Conservation (phyloP, 306 rosid species). For the Glycine latifolia region DNA sequence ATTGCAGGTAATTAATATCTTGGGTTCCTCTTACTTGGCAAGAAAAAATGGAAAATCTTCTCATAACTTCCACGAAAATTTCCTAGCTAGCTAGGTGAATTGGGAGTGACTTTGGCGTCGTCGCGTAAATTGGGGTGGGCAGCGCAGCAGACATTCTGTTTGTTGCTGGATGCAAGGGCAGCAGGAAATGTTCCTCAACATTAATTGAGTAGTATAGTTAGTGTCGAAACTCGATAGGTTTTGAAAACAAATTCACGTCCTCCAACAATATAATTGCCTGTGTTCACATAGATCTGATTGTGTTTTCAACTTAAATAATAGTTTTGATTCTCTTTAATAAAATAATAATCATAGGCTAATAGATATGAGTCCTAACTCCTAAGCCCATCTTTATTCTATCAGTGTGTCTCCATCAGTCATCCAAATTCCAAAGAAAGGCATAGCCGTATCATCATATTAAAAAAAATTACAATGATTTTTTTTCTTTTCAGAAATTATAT, state of each 20-base stretch:
- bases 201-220: background rate
- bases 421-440: background rate
- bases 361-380: background rate
- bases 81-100: background rate
- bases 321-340: background rate
- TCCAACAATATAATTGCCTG: constrained; percentile 28
- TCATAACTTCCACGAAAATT: background rate
- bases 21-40: background rate
- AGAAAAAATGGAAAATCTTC: constrained; percentile 22
- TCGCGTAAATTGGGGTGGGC: constrained; percentile 19
- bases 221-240: background rate
- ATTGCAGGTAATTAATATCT: background rate
- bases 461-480: background rate
- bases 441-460: background rate
- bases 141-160: constrained; percentile 17
- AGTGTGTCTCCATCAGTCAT: background rate
- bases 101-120: constrained; percentile 9
- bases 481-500: no score
- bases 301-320: constrained; percentile 20
- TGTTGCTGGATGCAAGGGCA: constrained; percentile 34
- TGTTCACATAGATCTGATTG: background rate
- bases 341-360: constrained; percentile 30
- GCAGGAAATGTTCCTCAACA: constrained; percentile 8
- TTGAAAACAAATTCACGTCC: background rate
- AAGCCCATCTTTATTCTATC: background rate